Percentiles rank a stretch among this genome's conserved stretches.
Conservation (phyloP, 2,329 filamentous ascomycete species). For the Exophiala phaeomuriformis region DNA sequence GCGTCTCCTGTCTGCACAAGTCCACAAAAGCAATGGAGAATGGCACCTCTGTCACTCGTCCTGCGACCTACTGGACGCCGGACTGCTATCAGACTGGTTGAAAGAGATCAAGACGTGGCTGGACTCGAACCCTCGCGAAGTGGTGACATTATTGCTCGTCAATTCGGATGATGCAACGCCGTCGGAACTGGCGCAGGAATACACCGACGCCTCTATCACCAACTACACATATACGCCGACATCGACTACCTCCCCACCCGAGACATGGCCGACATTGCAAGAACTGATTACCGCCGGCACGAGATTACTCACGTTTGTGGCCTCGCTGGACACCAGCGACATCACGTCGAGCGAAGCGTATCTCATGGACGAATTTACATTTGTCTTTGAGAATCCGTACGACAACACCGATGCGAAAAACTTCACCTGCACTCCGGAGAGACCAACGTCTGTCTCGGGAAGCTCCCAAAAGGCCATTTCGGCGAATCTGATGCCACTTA, state of each 20-base stretch:
- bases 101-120: constrained; percentile 60
- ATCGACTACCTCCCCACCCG: constrained; percentile 37
- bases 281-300: constrained; percentile 58
- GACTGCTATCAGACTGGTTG: constrained; percentile 59
- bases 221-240: constrained; percentile 54
- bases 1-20: constrained; percentile 63
- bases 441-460: constrained; percentile 51
- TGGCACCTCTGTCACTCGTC: constrained; percentile 64
- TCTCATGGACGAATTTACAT: constrained; percentile 39
- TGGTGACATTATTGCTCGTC: constrained; percentile 66
- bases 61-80: constrained; percentile 63
- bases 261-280: constrained; percentile 64
- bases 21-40: constrained; percentile 54
- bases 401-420: constrained; percentile 54
- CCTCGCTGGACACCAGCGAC: constrained; percentile 35
- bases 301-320: constrained; percentile 63
- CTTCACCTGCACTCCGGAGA: constrained; percentile 66
- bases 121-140: constrained; percentile 62
- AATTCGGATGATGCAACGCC: constrained; percentile 57
- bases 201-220: constrained; percentile 53
- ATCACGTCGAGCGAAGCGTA: constrained; percentile 36
- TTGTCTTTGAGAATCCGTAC: constrained; percentile 64
- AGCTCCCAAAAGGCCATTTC: constrained; percentile 45
- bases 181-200: constrained; percentile 49
- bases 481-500: constrained; percentile 58